Evolutionary conservation across 2,329 filamentous ascomycete species (phyloP).

Genomic region (Macrophomina tecta): DNA sequence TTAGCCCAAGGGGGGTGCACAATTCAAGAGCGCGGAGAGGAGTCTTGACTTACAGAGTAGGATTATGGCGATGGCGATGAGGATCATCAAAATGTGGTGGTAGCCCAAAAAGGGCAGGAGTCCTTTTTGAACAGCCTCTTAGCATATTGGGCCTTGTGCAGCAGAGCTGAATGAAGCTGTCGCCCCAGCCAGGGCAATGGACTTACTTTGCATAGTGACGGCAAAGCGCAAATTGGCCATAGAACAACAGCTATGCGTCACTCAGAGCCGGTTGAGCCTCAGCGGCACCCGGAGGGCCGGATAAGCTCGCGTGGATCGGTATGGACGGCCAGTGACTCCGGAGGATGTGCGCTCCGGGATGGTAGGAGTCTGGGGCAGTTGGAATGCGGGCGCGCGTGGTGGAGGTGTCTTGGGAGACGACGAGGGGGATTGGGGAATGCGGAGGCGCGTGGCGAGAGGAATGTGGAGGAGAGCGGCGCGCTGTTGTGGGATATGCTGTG

Average conservation of each 20-base stretch:
- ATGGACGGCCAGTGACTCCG: neutral
- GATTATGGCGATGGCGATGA: slow-evolving; percentile 93
- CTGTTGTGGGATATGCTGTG: neutral
- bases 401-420: neutral
- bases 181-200: neutral
- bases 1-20: neutral
- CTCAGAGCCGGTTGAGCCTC: slow-evolving; percentile 32
- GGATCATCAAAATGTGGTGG: slow-evolving; percentile 94
- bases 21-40: no score
- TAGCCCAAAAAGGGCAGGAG: slow-evolving; percentile 69
- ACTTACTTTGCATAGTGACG: slow-evolving; percentile 57
- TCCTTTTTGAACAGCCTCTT: slow-evolving; percentile 43
- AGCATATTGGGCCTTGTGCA: neutral
- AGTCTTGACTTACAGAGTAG: slow-evolving; percentile 76
- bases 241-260: slow-evolving; percentile 35
- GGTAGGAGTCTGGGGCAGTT: neutral
- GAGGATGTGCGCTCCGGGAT: neutral
- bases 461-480: neutral
- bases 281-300: slow-evolving; percentile 51
- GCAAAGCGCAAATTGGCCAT: slow-evolving; percentile 59
- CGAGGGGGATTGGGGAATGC: neutral
- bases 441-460: neutral
- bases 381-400: slow-evolving; percentile 3
- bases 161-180: no score
- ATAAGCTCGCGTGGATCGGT: slow-evolving; percentile 30